Evolutionary conservation across 108 stramenopile genomes (phyloP), one percentile per base, ranked within the genome.

Genomic region (Fragilariopsis cylindrus): DNA sequence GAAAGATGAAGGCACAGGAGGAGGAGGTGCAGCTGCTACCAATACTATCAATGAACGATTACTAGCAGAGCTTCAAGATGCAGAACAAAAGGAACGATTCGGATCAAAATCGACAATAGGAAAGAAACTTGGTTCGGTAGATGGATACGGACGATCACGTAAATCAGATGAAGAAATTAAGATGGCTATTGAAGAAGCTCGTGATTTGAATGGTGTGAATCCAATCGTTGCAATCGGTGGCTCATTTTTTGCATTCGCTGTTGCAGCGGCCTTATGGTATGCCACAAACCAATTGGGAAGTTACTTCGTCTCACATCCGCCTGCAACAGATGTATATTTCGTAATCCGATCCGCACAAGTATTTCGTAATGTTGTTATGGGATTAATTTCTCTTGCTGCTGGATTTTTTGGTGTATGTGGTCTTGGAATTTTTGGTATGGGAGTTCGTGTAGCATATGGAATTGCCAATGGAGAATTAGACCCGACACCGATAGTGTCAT

Each of bases 371-470:
- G 87, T 87, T 5, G 87, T 85, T 57, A 85, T 94, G 77, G 93
- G 93, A 42, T 62, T 92, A 42, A 71, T 78, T 13, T 85, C 86
- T 0, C 70, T 94, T 68, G 91, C 93, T 8, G 83, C 82, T 45
- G 93, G 93, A 53, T 94, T 94, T 67, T 90, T 88, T 70, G 91
- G 88, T 46, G 91, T 94, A 46, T 79, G 82, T 12, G 93, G 93
- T 7, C 52, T 94, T 4, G 93, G 93, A 9, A 86, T 94, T 19
- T 88, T 92, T 19, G 62, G 89, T 54, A 57, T 94, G 42, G 90
- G 91, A 5, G 60, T 88, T 6, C 75, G 91, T 46, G 91, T 94
- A 2, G 88, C 79, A 12, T 90, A 86, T 73, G 93, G 93, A 18
- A 90, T 94, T 6, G 55, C 81, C 47, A 87, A 65, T 39, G 91